phyloP scores from a whole-genome alignment of 257 asterid genomes.

The Plantago major region DNA sequence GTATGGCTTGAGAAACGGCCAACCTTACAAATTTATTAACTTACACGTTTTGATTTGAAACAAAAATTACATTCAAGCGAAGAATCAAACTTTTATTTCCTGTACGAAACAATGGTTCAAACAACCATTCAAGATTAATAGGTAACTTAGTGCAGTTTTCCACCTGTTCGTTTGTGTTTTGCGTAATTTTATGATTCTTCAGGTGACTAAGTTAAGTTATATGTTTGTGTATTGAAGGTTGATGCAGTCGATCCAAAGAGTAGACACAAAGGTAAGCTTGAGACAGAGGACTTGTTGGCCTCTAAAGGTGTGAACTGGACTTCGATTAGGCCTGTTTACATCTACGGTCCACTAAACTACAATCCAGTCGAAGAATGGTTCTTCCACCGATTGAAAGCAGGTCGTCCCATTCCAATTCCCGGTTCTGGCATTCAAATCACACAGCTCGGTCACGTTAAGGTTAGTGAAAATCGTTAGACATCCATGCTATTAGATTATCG shows the following conservation, averaged over 20 bases:
- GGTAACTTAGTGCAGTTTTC: too few relatives aligned
- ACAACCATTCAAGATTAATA: too few relatives aligned
- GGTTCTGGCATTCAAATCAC: conserved; percentile 85
- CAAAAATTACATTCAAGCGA: too few relatives aligned
- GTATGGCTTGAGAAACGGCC: too few relatives aligned
- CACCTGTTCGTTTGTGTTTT: neutral
- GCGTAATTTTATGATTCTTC: neutral
- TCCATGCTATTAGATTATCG: too few relatives aligned
- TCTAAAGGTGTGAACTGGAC: conserved; percentile 84
- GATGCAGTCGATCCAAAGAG: conserved; percentile 99
- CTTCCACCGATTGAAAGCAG: conserved; percentile 95
- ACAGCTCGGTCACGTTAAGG: conserved; percentile 98
- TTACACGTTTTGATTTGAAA: too few relatives aligned
- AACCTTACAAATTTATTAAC: too few relatives aligned
- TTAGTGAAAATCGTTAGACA: conserved; percentile 19
- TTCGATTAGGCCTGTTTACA: conserved; percentile 89
- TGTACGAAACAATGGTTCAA: too few relatives aligned
- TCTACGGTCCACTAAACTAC: conserved; percentile 92
- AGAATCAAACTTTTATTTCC: too few relatives aligned
- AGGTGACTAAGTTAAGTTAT: neutral
- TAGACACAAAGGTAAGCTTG: conserved; percentile 98
- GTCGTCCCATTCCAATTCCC: conserved; percentile 94
- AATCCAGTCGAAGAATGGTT: conserved; percentile 99
- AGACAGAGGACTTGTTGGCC: conserved; percentile 76
- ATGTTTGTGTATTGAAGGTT: conserved; percentile 30